Evolutionary conservation across 495 filamentous ascomycete species (phyloP).

Genomic region (Alectoria sarmentosa): DNA sequence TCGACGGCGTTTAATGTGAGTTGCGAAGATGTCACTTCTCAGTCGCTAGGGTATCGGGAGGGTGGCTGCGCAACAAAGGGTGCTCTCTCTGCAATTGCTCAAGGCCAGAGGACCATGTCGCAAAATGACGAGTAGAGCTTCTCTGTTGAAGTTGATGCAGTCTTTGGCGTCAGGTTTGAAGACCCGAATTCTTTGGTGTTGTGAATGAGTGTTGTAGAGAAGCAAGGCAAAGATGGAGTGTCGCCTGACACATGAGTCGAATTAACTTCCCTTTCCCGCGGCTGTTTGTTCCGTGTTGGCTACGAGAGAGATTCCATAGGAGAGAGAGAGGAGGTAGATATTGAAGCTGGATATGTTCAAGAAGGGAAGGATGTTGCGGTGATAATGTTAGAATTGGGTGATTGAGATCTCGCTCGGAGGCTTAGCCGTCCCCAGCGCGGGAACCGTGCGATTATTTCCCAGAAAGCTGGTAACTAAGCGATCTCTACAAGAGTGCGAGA

Average conservation of each 20-base stretch:
- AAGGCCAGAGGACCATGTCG: not conserved
- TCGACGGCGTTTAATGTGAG: not conserved
- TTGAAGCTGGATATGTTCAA: conserved; percentile 6
- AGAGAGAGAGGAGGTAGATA: not conserved
- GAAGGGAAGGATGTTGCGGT: conserved; percentile 4
- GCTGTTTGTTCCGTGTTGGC: conserved; percentile 1
- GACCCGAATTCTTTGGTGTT: conserved; percentile 9
- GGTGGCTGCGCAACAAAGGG: conserved; percentile 4
- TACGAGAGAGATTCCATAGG: conserved; percentile 13
- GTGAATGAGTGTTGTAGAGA: conserved; percentile 19
- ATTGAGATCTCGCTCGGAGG: conserved; percentile 16
- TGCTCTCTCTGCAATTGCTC: conserved; percentile 12
- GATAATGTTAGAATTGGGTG: conserved; percentile 1
- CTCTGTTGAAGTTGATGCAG: not conserved
- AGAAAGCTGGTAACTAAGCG: conserved; percentile 17
- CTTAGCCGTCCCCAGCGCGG: conserved; percentile 15
- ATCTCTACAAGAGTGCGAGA: conserved; percentile 22
- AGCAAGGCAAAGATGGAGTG: conserved; percentile 9
- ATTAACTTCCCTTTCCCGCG: conserved; percentile 13
- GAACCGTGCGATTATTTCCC: conserved; percentile 16
- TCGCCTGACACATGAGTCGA: conserved; percentile 16
- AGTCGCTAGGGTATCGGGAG: not conserved
- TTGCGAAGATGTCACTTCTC: not conserved
- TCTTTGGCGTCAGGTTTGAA: conserved; percentile 5
- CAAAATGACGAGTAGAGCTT: not conserved